Percentiles rank a stretch among this genome's conserved stretches.
Evolutionary conservation across 2,329 filamentous ascomycete genomes (phyloP).

Genomic region (Exophiala mesophila): DNA sequence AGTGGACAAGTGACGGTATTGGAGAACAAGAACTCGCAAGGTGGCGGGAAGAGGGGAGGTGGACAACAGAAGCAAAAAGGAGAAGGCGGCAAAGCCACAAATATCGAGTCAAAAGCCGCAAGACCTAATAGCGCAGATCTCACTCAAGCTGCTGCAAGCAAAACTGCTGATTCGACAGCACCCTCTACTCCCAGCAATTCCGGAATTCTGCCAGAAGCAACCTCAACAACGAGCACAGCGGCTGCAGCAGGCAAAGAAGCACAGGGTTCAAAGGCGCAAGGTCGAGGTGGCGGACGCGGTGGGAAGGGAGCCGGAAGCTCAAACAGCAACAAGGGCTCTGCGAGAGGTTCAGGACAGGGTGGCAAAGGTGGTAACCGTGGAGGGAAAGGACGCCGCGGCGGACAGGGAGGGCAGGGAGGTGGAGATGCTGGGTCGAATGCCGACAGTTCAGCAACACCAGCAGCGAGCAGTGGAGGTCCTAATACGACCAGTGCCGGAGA

Average conservation of each 20-base stretch:
- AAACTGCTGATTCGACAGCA: neutral
- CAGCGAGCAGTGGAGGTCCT: neutral
- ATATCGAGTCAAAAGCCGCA: constrained; percentile 4
- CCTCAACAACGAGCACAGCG: constrained; percentile 2
- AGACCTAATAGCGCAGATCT: neutral
- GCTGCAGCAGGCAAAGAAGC: constrained; percentile 8
- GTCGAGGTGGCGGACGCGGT: constrained; percentile 5
- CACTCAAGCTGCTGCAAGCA: constrained; percentile 14
- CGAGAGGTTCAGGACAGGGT: constrained; percentile 14
- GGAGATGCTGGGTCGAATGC: neutral
- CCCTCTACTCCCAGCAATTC: neutral
- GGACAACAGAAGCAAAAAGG: constrained; percentile 3
- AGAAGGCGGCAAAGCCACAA: constrained; percentile 3
- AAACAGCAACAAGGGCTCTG: constrained; percentile 20
- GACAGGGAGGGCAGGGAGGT: neutral
- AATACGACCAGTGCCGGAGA: neutral
- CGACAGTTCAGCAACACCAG: neutral
- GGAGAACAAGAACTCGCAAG: constrained; percentile 58
- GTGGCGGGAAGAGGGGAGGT: constrained; percentile 13
- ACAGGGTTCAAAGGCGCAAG: constrained; percentile 15
- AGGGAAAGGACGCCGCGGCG: constrained; percentile 7
- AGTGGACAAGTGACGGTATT: constrained; percentile 83
- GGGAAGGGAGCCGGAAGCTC: constrained; percentile 10
- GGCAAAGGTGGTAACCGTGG: constrained; percentile 6
- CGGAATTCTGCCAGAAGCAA: neutral